Evolutionary conservation across 805 yeast species (phyloP).

Genomic region (Jamesozyma piceae): DNA sequence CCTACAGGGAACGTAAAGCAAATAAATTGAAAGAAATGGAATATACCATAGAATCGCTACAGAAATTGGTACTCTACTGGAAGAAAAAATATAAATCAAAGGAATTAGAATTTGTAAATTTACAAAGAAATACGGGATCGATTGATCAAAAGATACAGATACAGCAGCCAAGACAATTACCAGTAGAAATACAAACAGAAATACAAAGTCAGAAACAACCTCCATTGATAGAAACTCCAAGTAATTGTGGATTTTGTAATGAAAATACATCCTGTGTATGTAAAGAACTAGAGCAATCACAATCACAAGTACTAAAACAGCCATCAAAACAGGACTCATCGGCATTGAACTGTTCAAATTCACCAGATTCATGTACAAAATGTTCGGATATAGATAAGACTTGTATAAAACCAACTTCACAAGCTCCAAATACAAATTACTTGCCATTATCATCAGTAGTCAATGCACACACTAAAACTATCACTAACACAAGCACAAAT

Average conservation of each 20-base stretch:
- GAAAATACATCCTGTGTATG: slow-evolving; percentile 90
- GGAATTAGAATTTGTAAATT: slow-evolving; percentile 30
- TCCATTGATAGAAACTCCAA: slow-evolving; percentile 15
- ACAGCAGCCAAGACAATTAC: not conserved
- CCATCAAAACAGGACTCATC: not conserved
- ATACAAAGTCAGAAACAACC: too few relatives aligned
- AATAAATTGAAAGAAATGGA: slow-evolving; percentile 73
- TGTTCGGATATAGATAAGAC: slow-evolving; percentile 31
- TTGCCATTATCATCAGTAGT: not conserved
- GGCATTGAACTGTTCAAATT: slow-evolving; percentile 33
- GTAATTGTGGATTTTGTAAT: slow-evolving; percentile 78
- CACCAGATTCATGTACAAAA: slow-evolving; percentile 45
- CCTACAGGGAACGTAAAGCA: slow-evolving; percentile 81
- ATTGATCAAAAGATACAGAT: not conserved
- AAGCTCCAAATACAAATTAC: not conserved
- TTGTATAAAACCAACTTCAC: slow-evolving; percentile 11
- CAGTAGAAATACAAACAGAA: not conserved
- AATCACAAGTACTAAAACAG: not conserved
- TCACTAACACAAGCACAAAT: not conserved
- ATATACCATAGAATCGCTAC: slow-evolving; percentile 26
- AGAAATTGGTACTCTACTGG: slow-evolving; percentile 53
- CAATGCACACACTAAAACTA: too few relatives aligned
- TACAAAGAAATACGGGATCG: not conserved
- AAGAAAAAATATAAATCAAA: slow-evolving; percentile 37
- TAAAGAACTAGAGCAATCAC: slow-evolving; percentile 48